Base-by-base conservation (phyloP, 768 basidiomycete genomes). In the Phanerochaete carnosa region DNA sequence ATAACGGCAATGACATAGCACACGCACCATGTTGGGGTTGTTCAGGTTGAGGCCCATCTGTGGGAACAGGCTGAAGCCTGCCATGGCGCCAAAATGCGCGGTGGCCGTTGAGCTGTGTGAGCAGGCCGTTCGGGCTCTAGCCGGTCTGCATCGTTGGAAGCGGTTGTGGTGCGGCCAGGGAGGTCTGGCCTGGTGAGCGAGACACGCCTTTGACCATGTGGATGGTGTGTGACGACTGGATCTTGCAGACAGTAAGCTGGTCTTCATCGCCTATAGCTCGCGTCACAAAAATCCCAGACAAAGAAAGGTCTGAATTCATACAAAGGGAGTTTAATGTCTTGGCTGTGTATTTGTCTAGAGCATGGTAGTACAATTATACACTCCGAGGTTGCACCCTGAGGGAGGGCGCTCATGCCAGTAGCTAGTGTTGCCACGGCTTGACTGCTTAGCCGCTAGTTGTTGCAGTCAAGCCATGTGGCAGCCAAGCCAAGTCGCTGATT, bases 141-240 rank as follows among this genome's bases (percentile, higher is more conserved):
- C 95, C 96, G 0, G 95, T 82, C 66, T 93, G 92, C 92, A 97
- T 94, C 11, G 83, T 81, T 16, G 95, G 94, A 22, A 94, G 77
- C 33, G 77, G 80, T 69, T 84, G 88, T 0, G 83, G 69, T 3
- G 81, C 66, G n/a, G 78, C 64, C 43, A 70, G 70, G 23, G 84
- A 70, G 1, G 77, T 61, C 16, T 75, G 57, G 2, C 74, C 67
- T 1, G 72, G 61, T 1, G 70, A 51, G 8, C 88, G 82, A 1
- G 87, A 80, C 11, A 83, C 86, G 25, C 92, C 91, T 72, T 95
- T 96, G 67, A 95, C 95, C 91, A 94, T 94, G 72, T 94, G 94
- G 45, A 95, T 86, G 0, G 94, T 95, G 71, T 97, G 92, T 2
- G 83, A 80, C 0, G 89, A 84, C 69, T 92, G 90, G 60, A 97